Conservation (phyloP, 495 filamentous ascomycete genomes). For the Bryoglossum gracile region DNA sequence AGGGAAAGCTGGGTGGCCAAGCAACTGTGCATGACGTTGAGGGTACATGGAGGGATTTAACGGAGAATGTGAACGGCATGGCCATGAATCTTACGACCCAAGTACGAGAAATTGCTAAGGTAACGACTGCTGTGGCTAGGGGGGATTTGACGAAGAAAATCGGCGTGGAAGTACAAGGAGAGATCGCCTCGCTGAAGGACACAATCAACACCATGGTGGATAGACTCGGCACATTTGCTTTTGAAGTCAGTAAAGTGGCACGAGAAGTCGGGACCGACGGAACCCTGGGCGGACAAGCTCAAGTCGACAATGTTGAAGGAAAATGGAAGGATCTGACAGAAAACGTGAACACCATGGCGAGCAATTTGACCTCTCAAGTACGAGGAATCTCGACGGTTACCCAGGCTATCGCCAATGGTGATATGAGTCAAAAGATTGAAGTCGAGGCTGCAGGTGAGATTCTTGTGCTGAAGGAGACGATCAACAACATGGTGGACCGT, state of each 20-base stretch:
- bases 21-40: constrained; percentile 96
- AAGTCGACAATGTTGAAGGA: constrained; percentile 95
- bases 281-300: constrained; percentile 88
- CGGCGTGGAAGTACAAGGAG: constrained; percentile 88
- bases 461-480: constrained; percentile 87
- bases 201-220: constrained; percentile 99
- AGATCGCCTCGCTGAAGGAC: constrained; percentile 90
- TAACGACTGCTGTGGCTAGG: constrained; percentile 92
- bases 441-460: constrained; percentile 96
- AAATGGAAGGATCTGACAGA: constrained; percentile 99
- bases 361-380: constrained; percentile 91
- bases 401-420: constrained; percentile 86
- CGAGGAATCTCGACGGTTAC: constrained; percentile 95
- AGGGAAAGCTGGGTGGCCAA: constrained; percentile 91
- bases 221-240: constrained; percentile 90
- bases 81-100: constrained; percentile 97
- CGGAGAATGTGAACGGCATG: constrained; percentile 98
- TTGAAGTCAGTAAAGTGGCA: constrained; percentile 97
- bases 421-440: constrained; percentile 93
- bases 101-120: constrained; percentile 95
- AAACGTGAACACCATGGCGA: constrained; percentile 92
- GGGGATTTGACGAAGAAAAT: constrained; percentile 96
- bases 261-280: constrained; percentile 97
- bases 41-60: constrained; percentile 95
- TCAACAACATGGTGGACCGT: constrained; percentile 98